These are phyloP conservation scores for Mycena latifolia DNA, from an alignment of 768 basidiomycete genomes.

Conservation along the genomic window DNA sequence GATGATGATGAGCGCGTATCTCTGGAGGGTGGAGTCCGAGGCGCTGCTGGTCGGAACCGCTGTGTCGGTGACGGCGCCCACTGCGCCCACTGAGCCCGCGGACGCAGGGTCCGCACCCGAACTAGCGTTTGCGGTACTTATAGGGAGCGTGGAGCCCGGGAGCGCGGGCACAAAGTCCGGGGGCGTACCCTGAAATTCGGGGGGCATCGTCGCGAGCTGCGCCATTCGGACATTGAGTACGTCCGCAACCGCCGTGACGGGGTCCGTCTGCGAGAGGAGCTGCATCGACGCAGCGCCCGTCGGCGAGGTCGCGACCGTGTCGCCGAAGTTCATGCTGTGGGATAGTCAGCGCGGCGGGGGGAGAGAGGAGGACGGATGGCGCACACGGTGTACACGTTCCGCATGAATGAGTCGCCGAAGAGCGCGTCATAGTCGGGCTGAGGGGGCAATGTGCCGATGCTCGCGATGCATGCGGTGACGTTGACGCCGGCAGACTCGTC, in stretches of 20 bases:
- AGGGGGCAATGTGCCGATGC: too few species aligned
- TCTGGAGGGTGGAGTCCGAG: background rate
- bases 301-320: background rate
- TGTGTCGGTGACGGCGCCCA: background rate
- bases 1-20: conserved; percentile 9
- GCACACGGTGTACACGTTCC: background rate
- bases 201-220: background rate
- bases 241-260: background rate
- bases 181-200: background rate
- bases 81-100: background rate
- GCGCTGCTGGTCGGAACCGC: background rate
- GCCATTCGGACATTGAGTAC: background rate
- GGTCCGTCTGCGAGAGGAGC: background rate
- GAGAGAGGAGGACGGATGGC: background rate
- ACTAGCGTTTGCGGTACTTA: too few species aligned
- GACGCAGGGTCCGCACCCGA: background rate
- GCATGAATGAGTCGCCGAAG: background rate
- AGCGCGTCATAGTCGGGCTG: background rate
- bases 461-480: background rate
- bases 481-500: too few species aligned
- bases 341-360: background rate
- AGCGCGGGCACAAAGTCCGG: background rate
- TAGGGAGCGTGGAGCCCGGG: background rate
- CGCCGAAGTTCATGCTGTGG: background rate
- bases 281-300: background rate